A percentile compares a stretch with the other conserved stretches of the same genome.
Evolutionary conservation across 129 eudicot genomes (phyloP).

Genomic region (Helianthus tuberosus): DNA sequence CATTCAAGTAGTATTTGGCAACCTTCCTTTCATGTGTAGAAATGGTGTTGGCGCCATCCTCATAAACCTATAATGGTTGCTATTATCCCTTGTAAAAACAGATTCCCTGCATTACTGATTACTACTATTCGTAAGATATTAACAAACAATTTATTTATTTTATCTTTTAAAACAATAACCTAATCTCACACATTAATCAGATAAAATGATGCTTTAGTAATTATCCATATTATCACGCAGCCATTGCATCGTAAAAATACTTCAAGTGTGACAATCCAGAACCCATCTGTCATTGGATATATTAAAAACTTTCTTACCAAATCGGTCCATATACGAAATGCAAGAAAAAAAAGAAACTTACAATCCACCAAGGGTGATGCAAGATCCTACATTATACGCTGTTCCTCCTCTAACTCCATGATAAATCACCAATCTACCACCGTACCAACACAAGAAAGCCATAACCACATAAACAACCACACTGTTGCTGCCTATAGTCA

Average conservation of each 20-base stretch:
- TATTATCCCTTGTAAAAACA: too few species aligned
- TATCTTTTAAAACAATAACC: too few species aligned
- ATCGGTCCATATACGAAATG: not conserved
- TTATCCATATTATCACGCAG: too few species aligned
- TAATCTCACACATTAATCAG: too few species aligned
- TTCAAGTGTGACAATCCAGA: conserved; percentile 59
- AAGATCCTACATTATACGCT: conserved; percentile 53
- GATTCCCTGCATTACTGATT: too few species aligned
- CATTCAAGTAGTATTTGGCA: too few species aligned
- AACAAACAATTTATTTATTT: too few species aligned
- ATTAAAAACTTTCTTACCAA: conserved; percentile 3
- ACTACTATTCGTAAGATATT: too few species aligned
- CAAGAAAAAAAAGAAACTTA: conserved; percentile 22
- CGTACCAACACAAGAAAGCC: conserved; percentile 49
- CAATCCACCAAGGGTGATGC: conserved; percentile 54
- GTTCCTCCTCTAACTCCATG: conserved; percentile 61
- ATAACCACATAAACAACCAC: conserved; percentile 41
- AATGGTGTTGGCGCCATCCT: too few species aligned
- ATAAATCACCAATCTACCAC: conserved; percentile 58
- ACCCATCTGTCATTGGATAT: conserved; percentile 55
- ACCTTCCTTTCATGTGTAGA: too few species aligned
- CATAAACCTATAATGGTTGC: too few species aligned
- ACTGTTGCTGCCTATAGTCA: conserved; percentile 57
- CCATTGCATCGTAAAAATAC: conserved; percentile 70
- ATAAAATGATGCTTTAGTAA: too few species aligned